Base-by-base conservation (phyloP, 176 grass and related monocot species). In the Rhynchospora tenuis region DNA sequence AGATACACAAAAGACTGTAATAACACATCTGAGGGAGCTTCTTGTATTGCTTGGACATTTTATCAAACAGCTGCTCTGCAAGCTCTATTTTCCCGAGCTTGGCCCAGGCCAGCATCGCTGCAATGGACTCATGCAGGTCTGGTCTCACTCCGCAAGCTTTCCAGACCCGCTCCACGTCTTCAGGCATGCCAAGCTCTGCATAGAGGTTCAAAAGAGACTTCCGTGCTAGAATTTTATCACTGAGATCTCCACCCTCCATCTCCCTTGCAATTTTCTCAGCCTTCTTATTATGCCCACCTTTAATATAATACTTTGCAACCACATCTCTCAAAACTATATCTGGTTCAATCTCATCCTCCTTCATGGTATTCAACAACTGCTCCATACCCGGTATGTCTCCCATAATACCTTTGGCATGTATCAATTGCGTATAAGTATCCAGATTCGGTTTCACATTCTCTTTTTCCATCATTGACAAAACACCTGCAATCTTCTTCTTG, bases 391-490 rank as follows among this genome's bases (percentile, higher is more conserved):
- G 19, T 80, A 81, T 84, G 52, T 97, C 91, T 82, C 80, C 80
- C 28, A 28, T 45, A 82, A 81, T 84, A 55, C 86, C 88, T 93
- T 93, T 97, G 46, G 86, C 66, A 76, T 91, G 88, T 87, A 97
- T 88, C 54, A 97, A 50, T 61, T 91, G 56, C 63, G 83, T 93
- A 86, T 97, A 91, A 64, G 91, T 93, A 66, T 93, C 90, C 28
- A 27, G 78, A 78, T 71, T 83, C 75, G 66, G 72, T 78, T 91
- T 85, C 27, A 97, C 59, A 65, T 93, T 91, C 84, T 87, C 91
- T 20, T 82, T 93, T 54, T 97, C 94, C 94, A 97, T 93, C 88
- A 93, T 67, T 16, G 43, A 58, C 75, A 93, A 85, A 86, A 97
- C 46, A 75, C 91, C 84, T 62, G 33, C 83, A 59, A 97, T 87